Conservation (phyloP, 2,329 filamentous ascomycete genomes). For the Nannizzia gypsea region DNA sequence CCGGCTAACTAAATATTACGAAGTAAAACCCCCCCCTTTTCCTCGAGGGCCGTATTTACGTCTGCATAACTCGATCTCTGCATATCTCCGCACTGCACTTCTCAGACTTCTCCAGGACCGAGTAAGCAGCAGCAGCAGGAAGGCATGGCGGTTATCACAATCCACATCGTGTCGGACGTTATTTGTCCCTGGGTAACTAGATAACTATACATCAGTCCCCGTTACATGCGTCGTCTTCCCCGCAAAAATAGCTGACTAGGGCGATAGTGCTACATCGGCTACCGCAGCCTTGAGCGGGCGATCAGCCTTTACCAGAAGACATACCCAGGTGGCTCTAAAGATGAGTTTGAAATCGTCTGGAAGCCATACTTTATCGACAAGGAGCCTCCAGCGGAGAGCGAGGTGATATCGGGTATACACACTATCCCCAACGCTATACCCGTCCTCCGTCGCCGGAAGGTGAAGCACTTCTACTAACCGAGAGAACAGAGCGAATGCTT, state of each 20-base stretch:
- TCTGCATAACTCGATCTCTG: neutral
- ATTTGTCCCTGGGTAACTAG: slow-evolving; percentile 8
- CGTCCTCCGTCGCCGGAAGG: neutral
- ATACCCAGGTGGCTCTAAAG: slow-evolving; percentile 13
- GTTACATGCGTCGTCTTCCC: neutral
- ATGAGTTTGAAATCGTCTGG: slow-evolving; percentile 11
- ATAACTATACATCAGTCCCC: neutral
- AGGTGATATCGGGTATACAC: slow-evolving; percentile 12
- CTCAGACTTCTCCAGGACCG: neutral
- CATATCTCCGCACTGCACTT: neutral
- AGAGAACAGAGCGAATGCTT: slow-evolving; percentile 16
- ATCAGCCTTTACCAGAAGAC: slow-evolving; percentile 14
- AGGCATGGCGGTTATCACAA: slow-evolving; percentile 7
- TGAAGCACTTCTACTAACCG: neutral
- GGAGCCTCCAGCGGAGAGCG: slow-evolving; percentile 11
- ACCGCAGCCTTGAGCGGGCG: slow-evolving; percentile 11
- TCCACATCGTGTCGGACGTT: slow-evolving; percentile 8
- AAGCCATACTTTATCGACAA: slow-evolving; percentile 14
- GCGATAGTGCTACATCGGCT: slow-evolving; percentile 15
- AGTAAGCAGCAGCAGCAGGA: neutral
- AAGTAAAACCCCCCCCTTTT: too few species aligned
- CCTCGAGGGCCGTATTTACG: too few species aligned
- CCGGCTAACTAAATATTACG: too few species aligned
- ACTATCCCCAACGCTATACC: neutral
- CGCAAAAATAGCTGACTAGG: neutral